Evolutionary conservation across 2,329 filamentous ascomycete species (phyloP), one percentile per base, ranked within the genome.

Genomic region (Colletotrichum sp.): DNA sequence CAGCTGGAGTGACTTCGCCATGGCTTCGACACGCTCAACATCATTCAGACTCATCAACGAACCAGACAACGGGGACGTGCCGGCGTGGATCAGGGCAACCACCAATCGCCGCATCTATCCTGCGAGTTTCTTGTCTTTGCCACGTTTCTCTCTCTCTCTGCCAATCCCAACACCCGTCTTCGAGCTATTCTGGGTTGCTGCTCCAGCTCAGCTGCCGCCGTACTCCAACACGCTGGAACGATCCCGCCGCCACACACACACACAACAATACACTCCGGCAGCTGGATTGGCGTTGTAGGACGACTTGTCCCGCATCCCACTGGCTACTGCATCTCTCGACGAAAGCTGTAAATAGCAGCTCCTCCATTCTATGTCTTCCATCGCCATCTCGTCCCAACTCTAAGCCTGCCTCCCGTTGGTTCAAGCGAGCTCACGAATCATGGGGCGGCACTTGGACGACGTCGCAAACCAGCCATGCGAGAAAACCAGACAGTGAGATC

Each of bases 361-460:
- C 10, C 43, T 24, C 32, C 55, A 28, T 16, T 32, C 48, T 62
- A 5, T 30, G 55, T 18, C 34, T 21, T n/a, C 58, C 28, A 30
- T 38, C 21, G 32, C 60, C 73, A 34, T 73, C 38, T 43, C 70
- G 10, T 65, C 70, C 56, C 73, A 68, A 60, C 43, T 65, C 32
- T n/a, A 6, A 16, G 24, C 15, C 56, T 56, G 55, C n/a, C 21
- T 32, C 43, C 26, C 62, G 18, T 36, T 72, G 61, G 28, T 62
- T 66, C 36, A 28, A 30, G 34, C 26, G 26, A 30, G n/a, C 38
- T 73, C 70, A 73, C 64, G 64, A 67, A 68, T 68, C 73, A 68
- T 73, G 70, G 28, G 38, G 38, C 64, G 58, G 69, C 64, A 75
- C 62, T 68, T 73, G 64, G 48, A 73, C 70, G 56, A 73, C 56